A percentile compares a stretch with the other conserved stretches of the same genome.
Evolutionary conservation across 164 flowering plant genomes (phyloP).

Genomic region (Warburgia ugandensis): DNA sequence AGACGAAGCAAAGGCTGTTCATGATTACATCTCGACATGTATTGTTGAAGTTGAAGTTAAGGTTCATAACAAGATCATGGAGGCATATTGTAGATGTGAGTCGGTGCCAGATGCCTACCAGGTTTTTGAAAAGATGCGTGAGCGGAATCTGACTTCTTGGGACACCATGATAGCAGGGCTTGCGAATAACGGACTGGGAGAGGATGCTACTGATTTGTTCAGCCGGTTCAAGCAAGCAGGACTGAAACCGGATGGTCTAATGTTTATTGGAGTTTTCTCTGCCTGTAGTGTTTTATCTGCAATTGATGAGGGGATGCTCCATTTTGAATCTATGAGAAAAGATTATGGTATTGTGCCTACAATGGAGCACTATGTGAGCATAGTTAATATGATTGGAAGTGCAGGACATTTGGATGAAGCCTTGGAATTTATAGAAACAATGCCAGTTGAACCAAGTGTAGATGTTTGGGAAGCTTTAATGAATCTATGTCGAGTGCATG

Average conservation of each 20-base stretch:
- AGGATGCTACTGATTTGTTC: slow-evolving; percentile 66
- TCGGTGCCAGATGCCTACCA: slow-evolving; percentile 46
- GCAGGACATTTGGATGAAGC: slow-evolving; percentile 64
- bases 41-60: slow-evolving; percentile 21
- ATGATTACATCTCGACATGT: slow-evolving; percentile 33
- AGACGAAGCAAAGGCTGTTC: slow-evolving; percentile 57
- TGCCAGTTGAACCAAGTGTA: slow-evolving; percentile 54
- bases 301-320: slow-evolving; percentile 60
- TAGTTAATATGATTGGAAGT: slow-evolving; percentile 66
- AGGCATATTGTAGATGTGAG: slow-evolving; percentile 61
- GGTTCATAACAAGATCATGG: slow-evolving; percentile 45
- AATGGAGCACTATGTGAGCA: slow-evolving; percentile 57
- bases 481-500: slow-evolving; percentile 60
- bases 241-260: slow-evolving; percentile 52
- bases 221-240: slow-evolving; percentile 46
- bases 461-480: slow-evolving; percentile 65
- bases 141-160: slow-evolving; percentile 62
- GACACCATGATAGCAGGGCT: slow-evolving; percentile 61
- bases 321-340: slow-evolving; percentile 59
- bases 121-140: slow-evolving; percentile 49
- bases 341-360: slow-evolving; percentile 49
- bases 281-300: slow-evolving; percentile 58
- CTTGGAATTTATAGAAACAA: slow-evolving; percentile 54
- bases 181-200: slow-evolving; percentile 58
- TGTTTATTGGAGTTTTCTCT: slow-evolving; percentile 54